Conservation (phyloP, 208 protist genomes). For the Crithidia bombi region DNA sequence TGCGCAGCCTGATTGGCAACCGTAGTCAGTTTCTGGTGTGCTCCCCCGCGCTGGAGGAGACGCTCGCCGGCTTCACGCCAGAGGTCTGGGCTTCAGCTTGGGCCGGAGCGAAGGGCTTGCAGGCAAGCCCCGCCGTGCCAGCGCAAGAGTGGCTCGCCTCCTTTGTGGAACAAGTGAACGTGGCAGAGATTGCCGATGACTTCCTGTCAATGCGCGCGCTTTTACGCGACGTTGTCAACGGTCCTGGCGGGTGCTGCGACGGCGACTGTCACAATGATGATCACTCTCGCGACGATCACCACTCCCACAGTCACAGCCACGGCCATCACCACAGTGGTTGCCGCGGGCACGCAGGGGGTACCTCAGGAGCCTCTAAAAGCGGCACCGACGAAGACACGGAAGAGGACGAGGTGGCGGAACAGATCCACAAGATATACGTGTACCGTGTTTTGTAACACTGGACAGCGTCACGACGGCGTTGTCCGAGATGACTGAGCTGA, state of each 20-base stretch:
- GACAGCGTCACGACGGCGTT: not conserved
- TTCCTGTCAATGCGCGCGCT: slow-evolving; percentile 34
- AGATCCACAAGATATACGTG: slow-evolving; percentile 51
- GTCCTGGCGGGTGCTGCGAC: not conserved
- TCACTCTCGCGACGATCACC: slow-evolving; percentile 5
- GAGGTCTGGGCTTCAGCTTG: slow-evolving; percentile 29
- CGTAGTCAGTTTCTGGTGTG: slow-evolving; percentile 68
- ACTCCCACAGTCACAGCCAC: slow-evolving; percentile 1
- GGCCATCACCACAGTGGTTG: not conserved
- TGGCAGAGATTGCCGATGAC: slow-evolving; percentile 15
- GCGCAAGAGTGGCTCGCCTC: slow-evolving; percentile 31
- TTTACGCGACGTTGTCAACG: slow-evolving; percentile 3
- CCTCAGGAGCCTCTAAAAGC: not conserved
- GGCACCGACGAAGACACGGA: slow-evolving; percentile 9
- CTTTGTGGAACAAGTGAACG: slow-evolving; percentile 39
- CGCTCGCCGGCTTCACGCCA: slow-evolving; percentile 20
- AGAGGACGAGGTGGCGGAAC: slow-evolving; percentile 40
- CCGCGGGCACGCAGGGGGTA: not conserved
- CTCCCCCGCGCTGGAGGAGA: slow-evolving; percentile 65
- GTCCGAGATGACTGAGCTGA: too few relatives aligned
- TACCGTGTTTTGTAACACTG: slow-evolving; percentile 48
- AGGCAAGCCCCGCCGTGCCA: not conserved
- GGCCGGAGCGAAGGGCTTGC: not conserved
- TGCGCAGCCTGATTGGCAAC: slow-evolving; percentile 49
- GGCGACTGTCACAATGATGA: not conserved